Evolutionary conservation across 2,329 filamentous ascomycete species (phyloP).

Genomic region (Sporothrix brasiliensis): DNA sequence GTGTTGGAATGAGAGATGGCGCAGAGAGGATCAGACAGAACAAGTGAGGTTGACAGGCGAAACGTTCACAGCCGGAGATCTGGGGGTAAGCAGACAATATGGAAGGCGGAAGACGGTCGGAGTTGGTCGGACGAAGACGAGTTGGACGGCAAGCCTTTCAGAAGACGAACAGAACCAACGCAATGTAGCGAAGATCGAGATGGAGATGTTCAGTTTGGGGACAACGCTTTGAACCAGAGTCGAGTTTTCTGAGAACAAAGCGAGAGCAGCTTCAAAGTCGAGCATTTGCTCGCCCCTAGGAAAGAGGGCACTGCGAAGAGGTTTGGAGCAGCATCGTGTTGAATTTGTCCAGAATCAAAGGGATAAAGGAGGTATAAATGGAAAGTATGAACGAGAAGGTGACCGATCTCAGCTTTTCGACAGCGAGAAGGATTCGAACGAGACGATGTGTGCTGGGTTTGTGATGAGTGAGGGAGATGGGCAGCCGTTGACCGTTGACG

Average conservation of each 20-base stretch:
- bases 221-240: neutral
- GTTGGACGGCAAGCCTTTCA: neutral
- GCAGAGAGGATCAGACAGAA: neutral
- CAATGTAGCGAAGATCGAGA: neutral
- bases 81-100: neutral
- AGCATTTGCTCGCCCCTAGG: conserved; percentile 30
- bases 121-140: neutral
- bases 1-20: neutral
- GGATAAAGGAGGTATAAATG: conserved; percentile 8
- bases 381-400: neutral
- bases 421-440: neutral
- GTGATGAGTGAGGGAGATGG: neutral
- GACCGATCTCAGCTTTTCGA: neutral
- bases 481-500: neutral
- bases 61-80: neutral
- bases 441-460: neutral
- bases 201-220: no score
- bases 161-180: neutral
- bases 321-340: conserved; percentile 33
- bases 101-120: neutral
- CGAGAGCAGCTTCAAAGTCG: conserved; percentile 20
- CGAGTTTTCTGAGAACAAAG: conserved; percentile 12
- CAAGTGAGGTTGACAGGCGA: neutral
- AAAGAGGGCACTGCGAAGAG: conserved; percentile 32
- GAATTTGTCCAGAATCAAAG: conserved; percentile 14